Evolutionary conservation across 73 alveolate species (phyloP), one percentile per base, ranked within the genome.

Genomic region (Uronychia setigera): DNA sequence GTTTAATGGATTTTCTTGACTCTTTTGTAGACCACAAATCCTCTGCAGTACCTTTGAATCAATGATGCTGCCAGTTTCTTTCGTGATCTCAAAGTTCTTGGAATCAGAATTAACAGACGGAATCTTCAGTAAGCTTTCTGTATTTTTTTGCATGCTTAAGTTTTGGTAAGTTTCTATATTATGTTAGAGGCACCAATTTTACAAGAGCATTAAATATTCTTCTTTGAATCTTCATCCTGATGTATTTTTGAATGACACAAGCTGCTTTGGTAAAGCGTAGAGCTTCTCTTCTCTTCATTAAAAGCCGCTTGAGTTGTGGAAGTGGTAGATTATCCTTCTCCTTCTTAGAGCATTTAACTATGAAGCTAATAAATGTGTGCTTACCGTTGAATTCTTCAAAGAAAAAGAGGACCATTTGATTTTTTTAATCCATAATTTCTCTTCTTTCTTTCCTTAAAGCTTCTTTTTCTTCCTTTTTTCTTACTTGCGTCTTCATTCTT

Each of bases 41-140:
- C 89, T 82, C 82, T 82, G n/a, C 59, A 60, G 31, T 82, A 82
- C 32, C 32, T 82, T 67, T 82, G 60, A 28, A 67, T 59, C 32
- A 33, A 9, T 14, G 31, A 0, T 26, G 82, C 89, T 13, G 89
- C 89, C 9, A 29, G n/a, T 28, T 82, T 67, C 31, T 82, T 82
- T 59, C 89, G 0, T 59, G n/a, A 82, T 26, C 31, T 32, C 1
- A 82, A 76, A 0, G 89, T 83, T 75, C 32, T 82, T 14, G 89
- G 89, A 57, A 82, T 59, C 89, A 82, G 67, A 0, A 59, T 26
- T 31, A 33, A 60, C 31, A 82, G 59, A 32, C 80, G 59, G 82
- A 33, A 60, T 31, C 32, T 82, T 33, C 74, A 60, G 83, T 83
- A 82, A 26, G 31, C 29, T 75, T n/a, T 60, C 67, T 82, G 83